Evolutionary conservation across 202 grass and related monocot genomes (phyloP), one percentile per base, ranked within the genome.

Genomic region (Dendrocalamus latiflorus): DNA sequence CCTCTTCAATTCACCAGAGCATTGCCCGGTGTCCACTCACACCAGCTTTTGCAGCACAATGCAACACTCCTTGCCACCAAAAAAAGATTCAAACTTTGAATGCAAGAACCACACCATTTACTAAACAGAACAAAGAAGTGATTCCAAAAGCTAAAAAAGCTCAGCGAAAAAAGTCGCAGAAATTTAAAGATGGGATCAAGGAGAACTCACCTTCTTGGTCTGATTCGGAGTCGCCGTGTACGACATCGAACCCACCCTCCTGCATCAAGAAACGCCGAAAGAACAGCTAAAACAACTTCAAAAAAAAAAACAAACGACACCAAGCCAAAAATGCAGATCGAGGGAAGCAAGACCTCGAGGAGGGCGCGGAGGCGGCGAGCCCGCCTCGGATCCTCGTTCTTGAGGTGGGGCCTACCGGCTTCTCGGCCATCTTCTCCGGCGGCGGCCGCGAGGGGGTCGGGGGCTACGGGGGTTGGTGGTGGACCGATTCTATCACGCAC

Each of bases 381-480:
- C 88, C 84, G 15, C 88, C 84, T 15, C 84, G 84, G 68, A 65
- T 70, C 75, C 84, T 87, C 34, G 79, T 56, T 45, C 88, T 87
- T 9, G 43, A 0, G 18, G 51, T 43, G 38, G 75, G 69, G 6
- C 80, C 68, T 1, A 57, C 26, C 33, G 88, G 75, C 84, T 87
- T 90, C 44, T 90, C 88, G n/a, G 84, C 84, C 88, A 84, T 84
- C 75, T 74, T 22, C 74, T 68, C 74, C 79, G 60, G 24, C 73
- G 39, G 65, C 41, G 1, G n/a, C n/a, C n/a, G 67, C 59, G 41
- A 28, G 79, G 20, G 79, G 67, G 48, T 49, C 65, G 65, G 76
- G 36, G 71, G 60, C 25, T 54, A 59, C 43, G 49, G 75, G 28
- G 33, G n/a, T n/a, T n/a, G 51, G 15, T 1, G 14, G 58, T 28